Evolutionary conservation across 1,139 yeast genomes (phyloP).

Genomic region (Sugiyamaella pinicola): DNA sequence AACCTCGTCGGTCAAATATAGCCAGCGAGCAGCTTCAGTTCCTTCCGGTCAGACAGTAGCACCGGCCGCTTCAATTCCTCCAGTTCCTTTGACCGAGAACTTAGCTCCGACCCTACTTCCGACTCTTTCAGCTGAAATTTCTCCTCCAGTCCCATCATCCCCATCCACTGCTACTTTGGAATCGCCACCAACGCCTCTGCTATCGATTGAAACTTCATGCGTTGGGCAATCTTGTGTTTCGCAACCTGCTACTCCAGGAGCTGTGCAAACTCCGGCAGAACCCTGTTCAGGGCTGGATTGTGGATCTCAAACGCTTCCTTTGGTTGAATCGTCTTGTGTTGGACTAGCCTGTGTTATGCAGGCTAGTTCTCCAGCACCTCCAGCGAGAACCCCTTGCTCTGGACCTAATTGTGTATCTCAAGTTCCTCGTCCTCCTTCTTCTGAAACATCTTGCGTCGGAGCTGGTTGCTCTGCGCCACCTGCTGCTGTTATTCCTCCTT

Average conservation of each 20-base stretch:
- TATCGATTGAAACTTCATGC: background rate
- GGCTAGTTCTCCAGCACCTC: background rate
- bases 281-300: background rate
- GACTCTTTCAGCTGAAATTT: background rate
- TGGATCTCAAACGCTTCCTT: background rate
- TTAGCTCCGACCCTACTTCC: background rate
- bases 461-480: background rate
- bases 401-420: background rate
- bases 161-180: background rate
- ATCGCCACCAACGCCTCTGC: background rate
- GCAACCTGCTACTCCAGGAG: background rate
- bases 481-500: background rate
- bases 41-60: background rate
- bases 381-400: constrained; percentile 3
- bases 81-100: background rate
- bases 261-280: background rate
- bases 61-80: background rate
- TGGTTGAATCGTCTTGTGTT: constrained; percentile 11
- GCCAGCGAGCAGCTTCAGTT: background rate
- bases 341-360: constrained; percentile 6
- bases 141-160: background rate
- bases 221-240: background rate
- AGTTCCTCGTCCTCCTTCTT: background rate
- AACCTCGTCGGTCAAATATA: no score
- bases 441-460: constrained; percentile 2